Evolutionary conservation across 352 stramenopile genomes (phyloP).

Genomic region (Blastocystis sp.): DNA sequence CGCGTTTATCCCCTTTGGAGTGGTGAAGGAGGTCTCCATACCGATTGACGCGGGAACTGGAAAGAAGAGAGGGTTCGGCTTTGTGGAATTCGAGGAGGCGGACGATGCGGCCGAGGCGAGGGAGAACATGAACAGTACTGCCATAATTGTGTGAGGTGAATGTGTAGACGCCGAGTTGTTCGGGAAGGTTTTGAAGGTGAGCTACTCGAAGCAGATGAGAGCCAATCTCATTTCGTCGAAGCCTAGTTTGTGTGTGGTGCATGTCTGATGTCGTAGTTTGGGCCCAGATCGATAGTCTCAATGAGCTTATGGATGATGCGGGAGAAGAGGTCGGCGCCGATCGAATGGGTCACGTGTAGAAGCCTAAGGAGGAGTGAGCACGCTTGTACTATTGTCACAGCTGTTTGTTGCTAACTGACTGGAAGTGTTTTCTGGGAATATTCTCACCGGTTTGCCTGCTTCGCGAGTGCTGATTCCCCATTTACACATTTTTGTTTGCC

Average conservation of each 20-base stretch:
- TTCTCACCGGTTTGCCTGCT: not conserved
- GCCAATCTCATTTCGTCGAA: constrained; percentile 42
- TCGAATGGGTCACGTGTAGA: not conserved
- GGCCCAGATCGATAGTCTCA: constrained; percentile 56
- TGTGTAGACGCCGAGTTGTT: constrained; percentile 57
- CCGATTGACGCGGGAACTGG: constrained; percentile 63
- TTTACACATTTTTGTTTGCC: too few relatives aligned
- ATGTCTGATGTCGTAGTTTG: constrained; percentile 37
- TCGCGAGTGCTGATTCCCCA: too few relatives aligned
- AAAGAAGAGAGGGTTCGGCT: constrained; percentile 64
- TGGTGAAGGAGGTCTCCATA: constrained; percentile 68
- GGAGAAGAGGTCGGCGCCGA: not conserved
- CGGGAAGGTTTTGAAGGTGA: constrained; percentile 65
- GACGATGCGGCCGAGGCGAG: constrained; percentile 66
- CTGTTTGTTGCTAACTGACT: not conserved
- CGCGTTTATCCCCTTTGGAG: constrained; percentile 64
- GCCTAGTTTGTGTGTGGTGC: constrained; percentile 14
- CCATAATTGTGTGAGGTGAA: not conserved
- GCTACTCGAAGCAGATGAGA: constrained; percentile 66
- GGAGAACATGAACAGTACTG: constrained; percentile 66
- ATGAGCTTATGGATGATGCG: constrained; percentile 32
- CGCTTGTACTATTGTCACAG: not conserved
- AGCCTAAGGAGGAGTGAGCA: not conserved
- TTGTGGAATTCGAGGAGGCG: constrained; percentile 68
- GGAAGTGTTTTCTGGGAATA: not conserved